These are phyloP conservation scores for Calonectria pteridis DNA, from an alignment of 2,329 filamentous ascomycete species.

Conservation along the genomic window DNA sequence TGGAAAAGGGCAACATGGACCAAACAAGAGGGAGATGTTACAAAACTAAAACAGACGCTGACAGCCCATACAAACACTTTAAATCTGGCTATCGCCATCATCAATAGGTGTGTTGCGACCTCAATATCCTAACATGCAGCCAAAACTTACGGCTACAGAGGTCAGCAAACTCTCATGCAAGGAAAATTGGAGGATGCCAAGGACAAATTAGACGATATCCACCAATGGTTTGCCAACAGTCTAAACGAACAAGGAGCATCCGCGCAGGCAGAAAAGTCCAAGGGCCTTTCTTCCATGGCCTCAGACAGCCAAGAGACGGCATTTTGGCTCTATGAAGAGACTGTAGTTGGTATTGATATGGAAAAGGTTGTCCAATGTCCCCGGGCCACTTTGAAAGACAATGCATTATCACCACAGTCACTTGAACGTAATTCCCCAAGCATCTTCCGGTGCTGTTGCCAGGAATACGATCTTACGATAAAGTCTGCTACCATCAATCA, in stretches of 20 bases:
- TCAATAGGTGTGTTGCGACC: background rate
- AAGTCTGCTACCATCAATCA: background rate
- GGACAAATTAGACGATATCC: background rate
- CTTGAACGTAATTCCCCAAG: background rate
- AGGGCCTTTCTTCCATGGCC: no score
- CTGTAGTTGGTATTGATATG: background rate
- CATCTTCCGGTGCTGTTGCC: background rate
- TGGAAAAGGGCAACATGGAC: background rate
- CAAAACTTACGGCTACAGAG: background rate
- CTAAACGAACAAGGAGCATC: background rate
- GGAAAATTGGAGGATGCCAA: background rate
- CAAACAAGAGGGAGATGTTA: background rate
- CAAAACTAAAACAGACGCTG: background rate
- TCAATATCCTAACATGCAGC: background rate
- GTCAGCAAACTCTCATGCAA: background rate
- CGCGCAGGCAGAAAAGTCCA: background rate
- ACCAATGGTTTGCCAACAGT: background rate
- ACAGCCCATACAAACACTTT: background rate
- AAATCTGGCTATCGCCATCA: background rate
- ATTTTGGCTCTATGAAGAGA: background rate
- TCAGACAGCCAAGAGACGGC: background rate
- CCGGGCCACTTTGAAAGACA: background rate
- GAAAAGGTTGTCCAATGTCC: background rate
- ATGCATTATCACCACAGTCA: background rate
- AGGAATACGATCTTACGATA: accelerated